Evolutionary conservation across 441 rosid genomes (phyloP).

Genomic region (Populus hybrid): DNA sequence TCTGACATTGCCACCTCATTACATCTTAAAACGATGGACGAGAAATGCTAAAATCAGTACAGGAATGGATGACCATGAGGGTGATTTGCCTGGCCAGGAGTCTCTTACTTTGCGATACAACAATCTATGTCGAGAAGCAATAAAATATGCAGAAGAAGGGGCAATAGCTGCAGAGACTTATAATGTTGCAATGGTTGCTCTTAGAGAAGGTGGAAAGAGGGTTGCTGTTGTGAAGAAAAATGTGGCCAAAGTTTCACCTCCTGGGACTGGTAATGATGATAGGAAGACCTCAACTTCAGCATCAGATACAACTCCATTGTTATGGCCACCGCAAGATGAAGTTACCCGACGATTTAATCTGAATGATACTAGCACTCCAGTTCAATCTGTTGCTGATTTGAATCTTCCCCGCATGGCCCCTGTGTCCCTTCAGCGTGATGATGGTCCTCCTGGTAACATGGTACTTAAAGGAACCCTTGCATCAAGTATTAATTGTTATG

Average conservation of each 20-base stretch:
- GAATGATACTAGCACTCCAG: slow-evolving; percentile 50
- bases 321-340: slow-evolving; percentile 97
- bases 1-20: slow-evolving; percentile 75
- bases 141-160: slow-evolving; percentile 88
- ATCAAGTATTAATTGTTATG: not conserved
- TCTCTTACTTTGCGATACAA: slow-evolving; percentile 62
- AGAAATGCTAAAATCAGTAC: slow-evolving; percentile 62
- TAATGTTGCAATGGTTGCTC: slow-evolving; percentile 54
- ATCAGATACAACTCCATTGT: slow-evolving; percentile 65
- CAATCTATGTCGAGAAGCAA: slow-evolving; percentile 73
- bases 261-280: slow-evolving; percentile 47
- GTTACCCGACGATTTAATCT: slow-evolving; percentile 62
- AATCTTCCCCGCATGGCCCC: slow-evolving; percentile 92
- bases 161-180: slow-evolving; percentile 71
- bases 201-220: slow-evolving; percentile 71
- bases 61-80: slow-evolving; percentile 49
- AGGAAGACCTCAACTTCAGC: slow-evolving; percentile 49
- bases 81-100: slow-evolving; percentile 48
- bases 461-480: slow-evolving; percentile 30
- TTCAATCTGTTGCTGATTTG: slow-evolving; percentile 71
- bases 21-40: slow-evolving; percentile 90
- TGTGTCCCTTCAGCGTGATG: slow-evolving; percentile 80
- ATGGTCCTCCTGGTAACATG: slow-evolving; percentile 70
- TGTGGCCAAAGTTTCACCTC: slow-evolving; percentile 56
- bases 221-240: slow-evolving; percentile 63